phyloP scores from a whole-genome alignment of 208 protist species.

The Zelonia costaricensis region DNA sequence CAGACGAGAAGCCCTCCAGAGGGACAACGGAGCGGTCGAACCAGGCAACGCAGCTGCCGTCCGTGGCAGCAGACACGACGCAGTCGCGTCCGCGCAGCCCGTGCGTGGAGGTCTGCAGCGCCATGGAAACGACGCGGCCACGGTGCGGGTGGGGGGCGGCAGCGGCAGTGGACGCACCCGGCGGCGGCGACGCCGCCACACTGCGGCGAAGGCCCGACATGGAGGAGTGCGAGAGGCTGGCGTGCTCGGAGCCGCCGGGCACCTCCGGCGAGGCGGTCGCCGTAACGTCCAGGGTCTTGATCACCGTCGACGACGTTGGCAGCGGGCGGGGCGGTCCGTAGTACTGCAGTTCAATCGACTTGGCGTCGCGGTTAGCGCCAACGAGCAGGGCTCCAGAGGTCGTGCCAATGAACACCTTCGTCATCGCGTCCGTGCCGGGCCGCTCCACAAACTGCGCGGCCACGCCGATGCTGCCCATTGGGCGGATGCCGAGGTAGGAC shows the following conservation, averaged over 20 bases:
- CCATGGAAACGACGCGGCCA: constrained; percentile 42
- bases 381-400: constrained; percentile 49
- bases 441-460: constrained; percentile 48
- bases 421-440: constrained; percentile 59
- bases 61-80: constrained; percentile 47
- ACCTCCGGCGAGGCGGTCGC: background rate
- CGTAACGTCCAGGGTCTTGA: constrained; percentile 26
- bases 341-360: constrained; percentile 53
- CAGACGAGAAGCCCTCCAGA: constrained; percentile 54
- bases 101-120: constrained; percentile 43
- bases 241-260: background rate
- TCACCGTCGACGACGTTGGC: constrained; percentile 21
- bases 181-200: background rate
- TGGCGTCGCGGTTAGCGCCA: constrained; percentile 48
- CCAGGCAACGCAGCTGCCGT: constrained; percentile 65
- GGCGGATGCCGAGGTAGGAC: constrained; percentile 40
- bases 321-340: constrained; percentile 15
- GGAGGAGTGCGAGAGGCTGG: background rate
- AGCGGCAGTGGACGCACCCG: background rate
- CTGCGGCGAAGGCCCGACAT: background rate
- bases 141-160: constrained; percentile 26
- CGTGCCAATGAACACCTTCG: constrained; percentile 67
- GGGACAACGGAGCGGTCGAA: constrained; percentile 31
- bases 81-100: constrained; percentile 39
- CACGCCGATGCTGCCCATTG: constrained; percentile 46